A percentile compares a stretch with the other conserved stretches of the same genome.
These are phyloP conservation scores for Pichia sp. DNA, from an alignment of 1,139 yeast genomes.

Conservation along the genomic window DNA sequence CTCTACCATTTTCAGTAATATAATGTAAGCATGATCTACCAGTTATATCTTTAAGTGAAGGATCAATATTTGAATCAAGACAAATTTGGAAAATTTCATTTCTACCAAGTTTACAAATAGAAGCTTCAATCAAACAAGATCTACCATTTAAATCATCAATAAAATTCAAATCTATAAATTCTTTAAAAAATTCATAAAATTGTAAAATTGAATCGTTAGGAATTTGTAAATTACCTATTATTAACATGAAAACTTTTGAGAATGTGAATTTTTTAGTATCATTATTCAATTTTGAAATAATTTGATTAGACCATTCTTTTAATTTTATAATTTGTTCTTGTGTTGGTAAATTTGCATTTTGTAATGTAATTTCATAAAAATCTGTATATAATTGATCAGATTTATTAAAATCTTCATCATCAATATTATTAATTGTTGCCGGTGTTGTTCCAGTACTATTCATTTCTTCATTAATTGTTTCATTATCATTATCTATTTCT, in stretches of 20 bases:
- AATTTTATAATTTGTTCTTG: slow-evolving; percentile 22
- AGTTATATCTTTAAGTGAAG: slow-evolving; percentile 49
- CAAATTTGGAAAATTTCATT: slow-evolving; percentile 33
- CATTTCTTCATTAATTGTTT: background rate
- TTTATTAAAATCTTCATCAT: slow-evolving; percentile 11
- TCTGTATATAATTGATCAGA: slow-evolving; percentile 28
- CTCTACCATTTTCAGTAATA: slow-evolving; percentile 66
- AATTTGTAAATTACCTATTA: slow-evolving; percentile 48
- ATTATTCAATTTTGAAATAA: slow-evolving; percentile 23
- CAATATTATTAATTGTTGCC: background rate
- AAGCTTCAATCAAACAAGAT: slow-evolving; percentile 44
- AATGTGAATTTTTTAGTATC: slow-evolving; percentile 24
- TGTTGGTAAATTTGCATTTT: slow-evolving; percentile 25
- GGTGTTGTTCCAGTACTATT: background rate
- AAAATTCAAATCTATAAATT: slow-evolving; percentile 36
- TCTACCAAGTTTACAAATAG: slow-evolving; percentile 30
- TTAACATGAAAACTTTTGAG: slow-evolving; percentile 58
- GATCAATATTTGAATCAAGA: slow-evolving; percentile 29
- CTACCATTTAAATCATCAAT: slow-evolving; percentile 38
- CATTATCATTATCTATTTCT: background rate
- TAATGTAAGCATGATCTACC: slow-evolving; percentile 87
- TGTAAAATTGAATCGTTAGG: slow-evolving; percentile 43
- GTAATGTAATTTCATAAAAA: slow-evolving; percentile 28
- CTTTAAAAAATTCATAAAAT: slow-evolving; percentile 40
- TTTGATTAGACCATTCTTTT: slow-evolving; percentile 28